These are phyloP conservation scores for Xylogone sp. DNA, from an alignment of 2,329 filamentous ascomycete genomes.

Conservation along the genomic window DNA sequence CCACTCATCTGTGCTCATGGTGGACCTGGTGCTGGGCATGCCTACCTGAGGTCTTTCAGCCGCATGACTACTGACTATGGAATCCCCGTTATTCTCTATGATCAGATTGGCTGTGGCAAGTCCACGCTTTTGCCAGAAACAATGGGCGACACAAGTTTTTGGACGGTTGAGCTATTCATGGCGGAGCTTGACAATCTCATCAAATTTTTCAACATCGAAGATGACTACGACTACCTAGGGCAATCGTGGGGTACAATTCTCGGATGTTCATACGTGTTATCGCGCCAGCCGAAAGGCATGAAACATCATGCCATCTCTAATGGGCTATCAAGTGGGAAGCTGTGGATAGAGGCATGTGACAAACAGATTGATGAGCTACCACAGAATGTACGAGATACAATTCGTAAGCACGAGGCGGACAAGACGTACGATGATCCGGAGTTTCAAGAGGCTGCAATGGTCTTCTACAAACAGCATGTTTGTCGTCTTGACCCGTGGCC, in stretches of 20 bases:
- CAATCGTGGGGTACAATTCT: slow-evolving; percentile 53
- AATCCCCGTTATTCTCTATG: slow-evolving; percentile 48
- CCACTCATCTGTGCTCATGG: slow-evolving; percentile 37
- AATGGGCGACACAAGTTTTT: slow-evolving; percentile 40
- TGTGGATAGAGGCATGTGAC: slow-evolving; percentile 19
- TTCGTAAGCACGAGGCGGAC: slow-evolving; percentile 7
- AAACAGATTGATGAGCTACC: slow-evolving; percentile 17
- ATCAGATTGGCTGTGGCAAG: slow-evolving; percentile 47
- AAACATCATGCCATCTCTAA: slow-evolving; percentile 34
- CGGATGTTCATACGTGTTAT: slow-evolving; percentile 36
- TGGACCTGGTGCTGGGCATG: slow-evolving; percentile 42
- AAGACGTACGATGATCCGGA: slow-evolving; percentile 13
- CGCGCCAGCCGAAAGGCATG: slow-evolving; percentile 30
- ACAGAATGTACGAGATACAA: slow-evolving; percentile 12
- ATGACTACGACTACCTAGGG: slow-evolving; percentile 39
- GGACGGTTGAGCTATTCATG: slow-evolving; percentile 43
- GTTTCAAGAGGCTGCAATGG: slow-evolving; percentile 12
- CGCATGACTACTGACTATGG: slow-evolving; percentile 32
- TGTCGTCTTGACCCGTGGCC: slow-evolving; percentile 14
- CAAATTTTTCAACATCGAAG: slow-evolving; percentile 33
- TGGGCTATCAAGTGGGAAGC: slow-evolving; percentile 22
- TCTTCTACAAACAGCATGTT: slow-evolving; percentile 15
- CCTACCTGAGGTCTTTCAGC: slow-evolving; percentile 36
- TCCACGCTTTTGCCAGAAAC: slow-evolving; percentile 45
- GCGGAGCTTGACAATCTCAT: slow-evolving; percentile 46